Evolutionary conservation across 352 stramenopile genomes (phyloP), one percentile per base, ranked within the genome.

Genomic region (Ophiocytium majus): DNA sequence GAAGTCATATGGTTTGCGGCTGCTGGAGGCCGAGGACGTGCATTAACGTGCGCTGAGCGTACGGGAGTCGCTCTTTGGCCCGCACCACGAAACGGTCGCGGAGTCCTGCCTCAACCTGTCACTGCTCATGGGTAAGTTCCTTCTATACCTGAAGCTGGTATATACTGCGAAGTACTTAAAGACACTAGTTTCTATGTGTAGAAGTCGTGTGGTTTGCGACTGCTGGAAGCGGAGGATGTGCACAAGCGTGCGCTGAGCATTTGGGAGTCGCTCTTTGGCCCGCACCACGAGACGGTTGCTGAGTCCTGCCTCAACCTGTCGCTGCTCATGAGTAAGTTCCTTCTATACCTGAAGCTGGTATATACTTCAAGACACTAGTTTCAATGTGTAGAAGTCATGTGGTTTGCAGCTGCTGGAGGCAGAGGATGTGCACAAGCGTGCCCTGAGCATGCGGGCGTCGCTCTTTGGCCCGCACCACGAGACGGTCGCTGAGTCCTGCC

Each of bases 71-170:
- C 49, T 31, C 19, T 84, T 75, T 33, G 81, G 81, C 9, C 17
- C 37, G 36, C 43, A 80, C 81, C 81, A 84, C 43, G 81, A 84
- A 0, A 43, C 81, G 10, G 81, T 84, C 10, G 64, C 57, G 1
- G 63, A 84, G 66, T 80, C 63, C 36, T 43, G 36, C 35, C 81
- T 80, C 35, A 35, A 74, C n/a, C 81, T 84, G 66, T 80, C 63
- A 33, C 81, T 84, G 43, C 81, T 84, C 35, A 57, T 57, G 43
- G 43, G n/a, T n/a, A n/a, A n/a, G n/a, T n/a, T n/a, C n/a, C n/a
- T n/a, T n/a, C n/a, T n/a, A n/a, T n/a, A n/a, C n/a, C n/a, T n/a
- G n/a, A n/a, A n/a, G n/a, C n/a, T n/a, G n/a, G n/a, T n/a, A n/a
- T n/a, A n/a, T n/a, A n/a, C n/a, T n/a, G n/a, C n/a, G n/a, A n/a